These are phyloP conservation scores for Phoenix roebelenii DNA, from an alignment of 176 grass and related monocot genomes.

Conservation along the genomic window DNA sequence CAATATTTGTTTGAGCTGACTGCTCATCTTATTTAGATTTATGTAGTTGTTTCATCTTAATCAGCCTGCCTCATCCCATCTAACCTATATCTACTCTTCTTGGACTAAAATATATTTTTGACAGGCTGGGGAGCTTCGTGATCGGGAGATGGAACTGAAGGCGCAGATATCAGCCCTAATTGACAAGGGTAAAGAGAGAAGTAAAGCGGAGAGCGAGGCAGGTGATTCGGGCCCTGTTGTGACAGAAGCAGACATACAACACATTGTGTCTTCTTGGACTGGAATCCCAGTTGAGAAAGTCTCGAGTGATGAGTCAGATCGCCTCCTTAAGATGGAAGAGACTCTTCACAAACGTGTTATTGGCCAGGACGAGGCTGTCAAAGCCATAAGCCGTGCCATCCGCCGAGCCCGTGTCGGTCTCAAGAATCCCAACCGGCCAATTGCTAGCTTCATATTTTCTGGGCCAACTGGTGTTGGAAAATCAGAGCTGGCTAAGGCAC, in stretches of 20 bases:
- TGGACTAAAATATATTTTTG: too few species aligned
- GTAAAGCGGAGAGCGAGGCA: conserved; percentile 61
- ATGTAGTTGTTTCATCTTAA: too few species aligned
- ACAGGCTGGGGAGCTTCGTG: conserved; percentile 62
- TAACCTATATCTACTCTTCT: too few species aligned
- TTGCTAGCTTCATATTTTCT: conserved; percentile 88
- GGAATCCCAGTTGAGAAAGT: conserved; percentile 93
- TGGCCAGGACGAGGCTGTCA: conserved; percentile 91
- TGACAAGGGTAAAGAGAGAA: conserved; percentile 79
- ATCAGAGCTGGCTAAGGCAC: conserved; percentile 80
- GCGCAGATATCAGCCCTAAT: conserved; percentile 59
- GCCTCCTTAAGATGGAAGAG: conserved; percentile 90
- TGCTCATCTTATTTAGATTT: too few species aligned
- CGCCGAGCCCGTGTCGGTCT: conserved; percentile 77
- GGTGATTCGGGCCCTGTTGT: conserved; percentile 62
- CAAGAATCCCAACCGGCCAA: conserved; percentile 82
- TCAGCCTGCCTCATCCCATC: too few species aligned
- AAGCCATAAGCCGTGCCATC: conserved; percentile 79
- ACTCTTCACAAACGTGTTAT: conserved; percentile 72
- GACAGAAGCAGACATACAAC: conserved; percentile 77
- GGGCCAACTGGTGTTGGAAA: conserved; percentile 91
- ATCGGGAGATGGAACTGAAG: conserved; percentile 80
- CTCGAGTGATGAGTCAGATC: conserved; percentile 67
- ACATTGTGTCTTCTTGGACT: conserved; percentile 92
- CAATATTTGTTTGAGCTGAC: too few species aligned